These are phyloP conservation scores for Nothophaeocryptopus gaeumannii DNA, from an alignment of 2,329 filamentous ascomycete genomes.

Conservation along the genomic window DNA sequence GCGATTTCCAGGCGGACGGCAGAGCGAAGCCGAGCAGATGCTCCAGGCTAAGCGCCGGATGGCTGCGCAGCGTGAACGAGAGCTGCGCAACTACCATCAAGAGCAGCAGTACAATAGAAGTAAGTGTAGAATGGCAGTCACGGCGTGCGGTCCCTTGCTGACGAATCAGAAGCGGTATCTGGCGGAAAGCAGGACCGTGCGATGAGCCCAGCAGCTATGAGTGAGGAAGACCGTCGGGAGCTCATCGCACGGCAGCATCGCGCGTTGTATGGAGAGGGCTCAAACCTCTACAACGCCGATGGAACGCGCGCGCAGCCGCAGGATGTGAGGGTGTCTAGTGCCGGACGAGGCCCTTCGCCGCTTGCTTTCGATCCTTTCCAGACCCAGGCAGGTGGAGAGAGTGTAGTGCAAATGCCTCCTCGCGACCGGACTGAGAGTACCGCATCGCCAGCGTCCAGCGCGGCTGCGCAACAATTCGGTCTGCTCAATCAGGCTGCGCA, in stretches of 20 bases:
- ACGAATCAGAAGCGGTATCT: constrained; percentile 61
- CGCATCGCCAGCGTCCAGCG: constrained; percentile 73
- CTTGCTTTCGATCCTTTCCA: constrained; percentile 72
- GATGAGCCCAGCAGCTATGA: constrained; percentile 81
- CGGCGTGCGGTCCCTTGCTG: background rate
- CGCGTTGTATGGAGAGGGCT: constrained; percentile 79
- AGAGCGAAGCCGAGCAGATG: constrained; percentile 94
- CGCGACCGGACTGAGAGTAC: constrained; percentile 63
- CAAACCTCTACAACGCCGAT: constrained; percentile 67
- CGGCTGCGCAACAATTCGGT: constrained; percentile 43
- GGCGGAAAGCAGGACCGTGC: constrained; percentile 80
- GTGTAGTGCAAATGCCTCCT: constrained; percentile 52
- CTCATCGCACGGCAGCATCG: constrained; percentile 94
- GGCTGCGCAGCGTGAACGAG: constrained; percentile 97
- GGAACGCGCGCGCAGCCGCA: constrained; percentile 68
- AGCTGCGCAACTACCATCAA: constrained; percentile 99
- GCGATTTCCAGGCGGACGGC: constrained; percentile 80
- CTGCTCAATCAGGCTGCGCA: constrained; percentile 51
- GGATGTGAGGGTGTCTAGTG: constrained; percentile 59
- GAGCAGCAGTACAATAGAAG: constrained; percentile 99
- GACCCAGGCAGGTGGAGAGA: constrained; percentile 51
- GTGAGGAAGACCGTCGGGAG: constrained; percentile 92
- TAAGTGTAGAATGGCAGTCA: constrained; percentile 45
- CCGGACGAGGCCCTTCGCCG: constrained; percentile 74
- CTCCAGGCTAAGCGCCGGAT: constrained; percentile 99